Percentiles rank a stretch among this genome's conserved stretches.
phyloP scores from a whole-genome alignment of 768 basidiomycete genomes.

The Xerocomus brunneocitrinus region DNA sequence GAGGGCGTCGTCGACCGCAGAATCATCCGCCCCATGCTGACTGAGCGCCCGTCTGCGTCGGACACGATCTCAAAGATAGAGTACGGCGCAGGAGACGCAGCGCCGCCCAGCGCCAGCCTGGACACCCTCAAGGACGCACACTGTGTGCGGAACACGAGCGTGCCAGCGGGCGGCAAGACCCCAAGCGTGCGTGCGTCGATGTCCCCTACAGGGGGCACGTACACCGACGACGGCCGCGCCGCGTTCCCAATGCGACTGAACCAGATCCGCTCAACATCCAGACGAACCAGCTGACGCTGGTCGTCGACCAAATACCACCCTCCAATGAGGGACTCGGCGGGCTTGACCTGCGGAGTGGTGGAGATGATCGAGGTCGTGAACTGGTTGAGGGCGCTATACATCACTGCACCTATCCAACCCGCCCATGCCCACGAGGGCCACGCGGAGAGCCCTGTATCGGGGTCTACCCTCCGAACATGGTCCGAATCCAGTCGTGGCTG shows the following conservation, averaged over 20 bases:
- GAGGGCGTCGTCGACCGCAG: not conserved
- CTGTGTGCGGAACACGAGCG: not conserved
- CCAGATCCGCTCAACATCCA: not conserved
- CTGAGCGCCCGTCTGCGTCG: not conserved
- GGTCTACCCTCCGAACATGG: not conserved
- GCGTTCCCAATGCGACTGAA: not conserved
- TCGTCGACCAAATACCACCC: not conserved
- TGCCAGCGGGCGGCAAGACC: not conserved
- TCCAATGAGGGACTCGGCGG: not conserved
- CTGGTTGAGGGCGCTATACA: not conserved
- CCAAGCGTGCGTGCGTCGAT: not conserved
- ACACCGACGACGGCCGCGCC: no score
- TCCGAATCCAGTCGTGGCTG: not conserved
- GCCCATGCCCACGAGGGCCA: constrained; percentile 7
- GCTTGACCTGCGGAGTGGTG: not conserved
- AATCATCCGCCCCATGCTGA: not conserved
- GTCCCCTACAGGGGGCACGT: not conserved
- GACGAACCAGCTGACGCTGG: not conserved
- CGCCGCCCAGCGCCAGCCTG: not conserved
- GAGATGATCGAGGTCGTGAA: not conserved
- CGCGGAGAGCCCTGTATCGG: not conserved
- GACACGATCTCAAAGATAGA: not conserved
- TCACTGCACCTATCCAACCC: not conserved
- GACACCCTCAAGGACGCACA: not conserved
- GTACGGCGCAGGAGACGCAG: not conserved